Conservation (phyloP, 2,329 filamentous ascomycete species). For the Pseudogymnoascus sp. region DNA sequence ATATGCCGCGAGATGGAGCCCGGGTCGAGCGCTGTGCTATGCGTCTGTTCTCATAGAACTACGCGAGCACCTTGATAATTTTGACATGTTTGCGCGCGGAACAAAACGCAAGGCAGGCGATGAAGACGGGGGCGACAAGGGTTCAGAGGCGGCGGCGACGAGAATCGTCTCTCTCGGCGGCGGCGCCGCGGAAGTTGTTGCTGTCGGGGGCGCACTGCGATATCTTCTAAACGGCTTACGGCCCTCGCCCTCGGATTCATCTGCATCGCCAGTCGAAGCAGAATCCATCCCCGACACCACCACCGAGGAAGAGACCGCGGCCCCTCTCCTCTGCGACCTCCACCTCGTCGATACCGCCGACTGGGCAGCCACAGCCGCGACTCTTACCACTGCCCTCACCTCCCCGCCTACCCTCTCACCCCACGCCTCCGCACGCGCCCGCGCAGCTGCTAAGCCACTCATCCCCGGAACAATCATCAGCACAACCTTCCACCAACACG, state of each 20-base stretch:
- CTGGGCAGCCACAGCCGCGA: slow-evolving; percentile 57
- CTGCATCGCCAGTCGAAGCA: neutral
- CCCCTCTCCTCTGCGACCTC: slow-evolving; percentile 32
- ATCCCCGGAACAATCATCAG: slow-evolving; percentile 33
- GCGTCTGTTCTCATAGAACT: slow-evolving; percentile 41
- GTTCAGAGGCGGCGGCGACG: neutral
- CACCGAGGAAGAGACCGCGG: neutral
- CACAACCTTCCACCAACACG: slow-evolving; percentile 37
- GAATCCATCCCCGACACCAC: neutral
- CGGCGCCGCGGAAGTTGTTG: slow-evolving; percentile 55
- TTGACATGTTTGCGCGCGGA: slow-evolving; percentile 1
- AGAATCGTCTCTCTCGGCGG: slow-evolving; percentile 28
- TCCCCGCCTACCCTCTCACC: slow-evolving; percentile 41
- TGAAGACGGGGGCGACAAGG: slow-evolving; percentile 10
- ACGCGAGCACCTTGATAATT: slow-evolving; percentile 14
- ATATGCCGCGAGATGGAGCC: slow-evolving; percentile 88
- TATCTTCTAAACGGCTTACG: slow-evolving; percentile 23
- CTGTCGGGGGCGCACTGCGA: slow-evolving; percentile 46
- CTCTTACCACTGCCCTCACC: slow-evolving; percentile 49
- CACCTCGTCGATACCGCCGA: slow-evolving; percentile 73
- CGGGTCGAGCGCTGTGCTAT: slow-evolving; percentile 76
- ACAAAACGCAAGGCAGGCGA: slow-evolving; percentile 6
- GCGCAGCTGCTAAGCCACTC: slow-evolving; percentile 37
- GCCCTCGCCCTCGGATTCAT: slow-evolving; percentile 6
- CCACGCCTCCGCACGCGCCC: slow-evolving; percentile 42